Conservation (phyloP, 805 yeast genomes). For the Saturnispora halmiae region DNA sequence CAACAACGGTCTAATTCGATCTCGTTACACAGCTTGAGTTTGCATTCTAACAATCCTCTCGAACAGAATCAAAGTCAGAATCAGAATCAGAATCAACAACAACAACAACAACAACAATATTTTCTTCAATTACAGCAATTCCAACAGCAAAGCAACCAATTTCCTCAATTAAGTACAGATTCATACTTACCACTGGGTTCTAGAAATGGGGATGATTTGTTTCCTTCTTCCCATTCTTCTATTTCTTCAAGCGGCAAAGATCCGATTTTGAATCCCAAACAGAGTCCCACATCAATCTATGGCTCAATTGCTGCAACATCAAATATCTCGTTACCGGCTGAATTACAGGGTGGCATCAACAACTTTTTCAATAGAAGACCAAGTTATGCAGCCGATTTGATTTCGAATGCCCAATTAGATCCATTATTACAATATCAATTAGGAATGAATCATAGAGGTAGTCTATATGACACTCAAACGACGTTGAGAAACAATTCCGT, state of each 20-base stretch:
- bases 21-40: constrained; percentile 7
- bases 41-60: constrained; percentile 4
- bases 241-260: constrained; percentile 25
- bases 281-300: constrained; percentile 8
- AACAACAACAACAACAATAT: constrained; percentile 10
- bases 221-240: constrained; percentile 25
- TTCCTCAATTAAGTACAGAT: constrained; percentile 12
- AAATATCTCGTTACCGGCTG: constrained; percentile 43
- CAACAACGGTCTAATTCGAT: constrained; percentile 11
- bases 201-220: constrained; percentile 14
- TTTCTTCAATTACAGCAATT: constrained; percentile 7
- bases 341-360: constrained; percentile 56
- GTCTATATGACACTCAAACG: constrained; percentile 6
- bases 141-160: constrained; percentile 5
- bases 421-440: constrained; percentile 18
- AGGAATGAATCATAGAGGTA: constrained; percentile 11
- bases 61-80: constrained; percentile 12
- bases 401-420: constrained; percentile 18
- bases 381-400: constrained; percentile 55
- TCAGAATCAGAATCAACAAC: constrained; percentile 10
- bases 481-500: constrained; percentile 11
- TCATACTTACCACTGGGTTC: constrained; percentile 3
- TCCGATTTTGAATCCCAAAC: constrained; percentile 15
- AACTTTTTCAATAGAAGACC: constrained; percentile 63
- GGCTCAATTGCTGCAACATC: constrained; percentile 8